Percentiles rank a stretch among this genome's conserved stretches.
These are phyloP conservation scores for Orbilia oligospora DNA, from an alignment of 2,329 filamentous ascomycete genomes.

Conservation along the genomic window DNA sequence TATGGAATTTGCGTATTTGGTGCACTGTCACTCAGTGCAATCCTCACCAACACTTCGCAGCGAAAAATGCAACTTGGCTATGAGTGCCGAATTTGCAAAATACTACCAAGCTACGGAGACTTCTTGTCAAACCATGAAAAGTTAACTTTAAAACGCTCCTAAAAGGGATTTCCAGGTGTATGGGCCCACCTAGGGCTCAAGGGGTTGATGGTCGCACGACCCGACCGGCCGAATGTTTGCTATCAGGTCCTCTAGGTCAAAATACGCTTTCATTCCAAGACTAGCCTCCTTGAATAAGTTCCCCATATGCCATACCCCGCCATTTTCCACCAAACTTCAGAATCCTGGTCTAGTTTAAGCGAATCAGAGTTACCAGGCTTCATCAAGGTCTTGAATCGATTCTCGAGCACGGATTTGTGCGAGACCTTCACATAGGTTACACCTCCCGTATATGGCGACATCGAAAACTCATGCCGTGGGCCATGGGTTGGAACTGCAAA, in stretches of 20 bases:
- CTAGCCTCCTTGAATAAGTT: neutral
- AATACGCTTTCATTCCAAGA: neutral
- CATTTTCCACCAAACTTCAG: conserved; percentile 24
- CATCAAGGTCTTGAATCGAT: neutral
- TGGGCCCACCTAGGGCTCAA: conserved; percentile 20
- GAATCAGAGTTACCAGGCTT: conserved; percentile 10
- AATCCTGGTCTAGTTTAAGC: conserved; percentile 21
- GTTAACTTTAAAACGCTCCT: neutral
- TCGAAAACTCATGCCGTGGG: conserved; percentile 11
- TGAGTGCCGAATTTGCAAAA: neutral
- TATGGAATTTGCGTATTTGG: conserved; percentile 4
- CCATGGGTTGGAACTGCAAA: conserved; percentile 5
- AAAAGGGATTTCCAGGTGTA: neutral
- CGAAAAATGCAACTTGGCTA: neutral
- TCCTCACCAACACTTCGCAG: neutral
- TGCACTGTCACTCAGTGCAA: neutral
- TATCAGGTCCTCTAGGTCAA: neutral
- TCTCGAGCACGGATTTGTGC: conserved; percentile 43
- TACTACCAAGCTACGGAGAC: neutral
- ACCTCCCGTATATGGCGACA: conserved; percentile 5
- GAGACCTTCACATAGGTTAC: neutral
- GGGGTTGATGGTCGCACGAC: conserved; percentile 30
- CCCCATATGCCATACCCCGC: conserved; percentile 35
- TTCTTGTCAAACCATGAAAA: neutral
- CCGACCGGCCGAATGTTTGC: neutral